phyloP scores from a whole-genome alignment of 116 monocot species.

The Phalaenopsis hybrid region DNA sequence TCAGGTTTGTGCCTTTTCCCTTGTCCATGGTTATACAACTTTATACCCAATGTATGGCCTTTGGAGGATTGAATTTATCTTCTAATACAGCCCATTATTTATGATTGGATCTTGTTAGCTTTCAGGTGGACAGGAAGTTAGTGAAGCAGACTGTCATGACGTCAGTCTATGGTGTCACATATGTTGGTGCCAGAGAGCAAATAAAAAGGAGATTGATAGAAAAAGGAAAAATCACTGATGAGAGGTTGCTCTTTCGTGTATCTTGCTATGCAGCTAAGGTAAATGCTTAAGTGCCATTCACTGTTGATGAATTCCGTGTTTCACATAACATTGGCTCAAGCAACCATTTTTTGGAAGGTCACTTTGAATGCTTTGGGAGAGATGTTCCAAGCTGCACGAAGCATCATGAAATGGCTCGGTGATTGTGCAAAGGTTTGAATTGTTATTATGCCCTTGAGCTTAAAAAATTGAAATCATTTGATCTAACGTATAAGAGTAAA shows the following conservation, averaged over 20 bases:
- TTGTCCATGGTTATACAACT: too few relatives aligned
- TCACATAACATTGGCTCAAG: background rate
- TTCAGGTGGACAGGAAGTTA: conserved; percentile 92
- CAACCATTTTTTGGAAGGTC: conserved; percentile 31
- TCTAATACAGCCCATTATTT: conserved; percentile 19
- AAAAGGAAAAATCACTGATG: conserved; percentile 65
- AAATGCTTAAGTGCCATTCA: background rate
- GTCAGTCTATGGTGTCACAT: conserved; percentile 95
- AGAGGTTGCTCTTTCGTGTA: conserved; percentile 54
- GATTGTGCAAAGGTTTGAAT: conserved; percentile 74
- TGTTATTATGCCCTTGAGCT: background rate
- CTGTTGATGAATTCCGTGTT: background rate
- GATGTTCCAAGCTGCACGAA: conserved; percentile 89
- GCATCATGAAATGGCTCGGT: conserved; percentile 83
- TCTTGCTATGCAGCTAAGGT: conserved; percentile 94
- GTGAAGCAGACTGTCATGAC: conserved; percentile 98
- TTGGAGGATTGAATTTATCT: background rate
- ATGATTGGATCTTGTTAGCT: conserved; percentile 42
- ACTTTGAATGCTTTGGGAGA: conserved; percentile 73
- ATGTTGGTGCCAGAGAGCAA: conserved; percentile 90
- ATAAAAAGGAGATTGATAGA: conserved; percentile 77
- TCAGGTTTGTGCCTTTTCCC: conserved; percentile 56
- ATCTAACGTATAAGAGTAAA: too few relatives aligned
- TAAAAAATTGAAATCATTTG: background rate
- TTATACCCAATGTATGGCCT: background rate